phyloP scores from a whole-genome alignment of 164 flowering plant genomes.

The Cinnamomum chago region DNA sequence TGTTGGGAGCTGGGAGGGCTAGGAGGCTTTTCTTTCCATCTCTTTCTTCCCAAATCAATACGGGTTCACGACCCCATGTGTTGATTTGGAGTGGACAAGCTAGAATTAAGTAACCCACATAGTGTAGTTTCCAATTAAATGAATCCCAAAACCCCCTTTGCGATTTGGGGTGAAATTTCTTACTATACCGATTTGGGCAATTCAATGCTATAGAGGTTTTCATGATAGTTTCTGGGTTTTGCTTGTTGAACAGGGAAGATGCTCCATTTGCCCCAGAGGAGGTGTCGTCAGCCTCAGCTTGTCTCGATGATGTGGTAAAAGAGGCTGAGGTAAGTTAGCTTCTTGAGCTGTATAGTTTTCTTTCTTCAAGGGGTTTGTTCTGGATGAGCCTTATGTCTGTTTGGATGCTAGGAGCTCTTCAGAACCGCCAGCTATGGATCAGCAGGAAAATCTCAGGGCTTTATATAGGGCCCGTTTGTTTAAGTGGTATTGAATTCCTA shows the following conservation, averaged over 20 bases:
- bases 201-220: neutral
- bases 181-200: neutral
- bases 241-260: constrained; percentile 42
- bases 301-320: neutral
- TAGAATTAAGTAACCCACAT: neutral
- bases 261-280: constrained; percentile 14
- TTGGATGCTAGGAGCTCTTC: neutral
- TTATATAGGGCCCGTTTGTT: neutral
- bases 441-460: neutral
- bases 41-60: neutral
- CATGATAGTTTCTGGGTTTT: neutral
- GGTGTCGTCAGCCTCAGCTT: neutral
- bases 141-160: neutral
- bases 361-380: neutral
- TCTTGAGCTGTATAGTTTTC: constrained; percentile 1
- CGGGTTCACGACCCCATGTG: neutral
- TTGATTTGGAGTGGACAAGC: neutral
- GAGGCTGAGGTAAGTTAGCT: constrained; percentile 6
- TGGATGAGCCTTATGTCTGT: neutral
- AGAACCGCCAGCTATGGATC: neutral
- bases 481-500: neutral
- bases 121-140: neutral
- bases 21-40: neutral
- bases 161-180: neutral
- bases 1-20: neutral